Evolutionary conservation across 148 eudicot species (phyloP), one percentile per base, ranked within the genome.

Genomic region (Amaranthus cruentus): DNA sequence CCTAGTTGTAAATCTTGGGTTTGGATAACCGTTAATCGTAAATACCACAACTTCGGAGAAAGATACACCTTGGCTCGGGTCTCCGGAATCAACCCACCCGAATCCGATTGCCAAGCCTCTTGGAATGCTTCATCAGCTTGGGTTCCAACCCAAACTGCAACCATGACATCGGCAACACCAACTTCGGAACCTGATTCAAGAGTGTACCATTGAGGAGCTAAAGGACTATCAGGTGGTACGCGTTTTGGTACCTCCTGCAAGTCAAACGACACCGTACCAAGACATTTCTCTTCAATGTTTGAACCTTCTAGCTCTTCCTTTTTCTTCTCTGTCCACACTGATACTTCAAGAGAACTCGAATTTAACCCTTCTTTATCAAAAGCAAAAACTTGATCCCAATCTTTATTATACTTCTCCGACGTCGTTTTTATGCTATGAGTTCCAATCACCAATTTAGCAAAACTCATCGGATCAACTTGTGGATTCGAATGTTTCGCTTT

Each of bases 81-180:
- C 67, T 89, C 98, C 71, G 91, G 90, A 13, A 91, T 75, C 72
- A 89, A 75, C 6, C 98, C 95, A 4, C 95, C 93, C 7, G 98
- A 89, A 74, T 93, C 98, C 60, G 98, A 93, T 55, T 93, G 95
- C 95, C 97, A 93, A 5, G 95, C 92, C 72, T 93, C 97, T 61
- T 87, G 88, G 73, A 91, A 93, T 6, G 92, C 91, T 80, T 91
- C 98, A 56, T 93, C 97, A 3, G 92, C 90, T 76, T 93, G 97
- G 12, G 98, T 89, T 6, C 97, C 98, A 7, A 93, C 52, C 98
- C 98, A 93, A n/a, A 93, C 95, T 3, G 95, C 88, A 0, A 93
- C 84, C 97, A 91, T 93, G 61, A 93, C 86, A 73, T 93, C 98
- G 21, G 64, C 76, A 65, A 75, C 3, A n/a, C 49, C 8, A 63